Conservation (phyloP, 768 basidiomycete genomes). For the Gymnopilus dilepis region DNA sequence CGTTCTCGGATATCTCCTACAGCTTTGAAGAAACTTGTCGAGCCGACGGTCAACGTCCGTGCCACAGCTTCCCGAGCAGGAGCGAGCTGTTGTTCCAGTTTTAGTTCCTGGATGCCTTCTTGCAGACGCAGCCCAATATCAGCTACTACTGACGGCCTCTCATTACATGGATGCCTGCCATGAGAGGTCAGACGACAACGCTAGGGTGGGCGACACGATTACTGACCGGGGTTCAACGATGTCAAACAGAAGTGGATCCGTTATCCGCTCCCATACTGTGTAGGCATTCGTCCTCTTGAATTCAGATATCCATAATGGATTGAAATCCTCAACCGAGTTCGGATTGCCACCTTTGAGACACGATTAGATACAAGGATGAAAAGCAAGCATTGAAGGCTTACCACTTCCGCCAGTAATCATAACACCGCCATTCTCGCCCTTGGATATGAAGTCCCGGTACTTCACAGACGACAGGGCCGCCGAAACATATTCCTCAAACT, state of each 20-base stretch:
- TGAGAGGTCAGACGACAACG: constrained; percentile 2
- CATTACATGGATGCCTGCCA: constrained; percentile 88
- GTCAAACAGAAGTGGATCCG: constrained; percentile 93
- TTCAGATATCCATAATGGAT: constrained; percentile 84
- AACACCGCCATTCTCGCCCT: constrained; percentile 65
- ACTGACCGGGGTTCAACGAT: constrained; percentile 88
- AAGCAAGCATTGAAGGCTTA: constrained; percentile 20
- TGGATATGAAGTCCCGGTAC: constrained; percentile 84
- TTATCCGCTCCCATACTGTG: constrained; percentile 87
- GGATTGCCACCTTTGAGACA: constrained; percentile 51
- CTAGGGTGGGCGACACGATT: background rate
- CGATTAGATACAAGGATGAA: background rate
- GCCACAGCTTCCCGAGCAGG: constrained; percentile 91
- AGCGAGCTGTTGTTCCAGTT: constrained; percentile 90
- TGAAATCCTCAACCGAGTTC: constrained; percentile 79
- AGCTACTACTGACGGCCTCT: constrained; percentile 85
- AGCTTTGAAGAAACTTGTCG: constrained; percentile 85
- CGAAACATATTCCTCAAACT: constrained; percentile 96
- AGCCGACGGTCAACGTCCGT: constrained; percentile 73
- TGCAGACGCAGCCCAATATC: constrained; percentile 92
- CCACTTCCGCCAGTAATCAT: constrained; percentile 72
- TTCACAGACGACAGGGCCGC: constrained; percentile 88
- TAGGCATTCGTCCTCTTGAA: constrained; percentile 90
- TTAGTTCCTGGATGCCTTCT: constrained; percentile 94
- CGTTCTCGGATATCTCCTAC: constrained; percentile 87